Evolutionary conservation across 768 basidiomycete genomes (phyloP), one percentile per base, ranked within the genome.

Genomic region (Tephrocybe sp.): DNA sequence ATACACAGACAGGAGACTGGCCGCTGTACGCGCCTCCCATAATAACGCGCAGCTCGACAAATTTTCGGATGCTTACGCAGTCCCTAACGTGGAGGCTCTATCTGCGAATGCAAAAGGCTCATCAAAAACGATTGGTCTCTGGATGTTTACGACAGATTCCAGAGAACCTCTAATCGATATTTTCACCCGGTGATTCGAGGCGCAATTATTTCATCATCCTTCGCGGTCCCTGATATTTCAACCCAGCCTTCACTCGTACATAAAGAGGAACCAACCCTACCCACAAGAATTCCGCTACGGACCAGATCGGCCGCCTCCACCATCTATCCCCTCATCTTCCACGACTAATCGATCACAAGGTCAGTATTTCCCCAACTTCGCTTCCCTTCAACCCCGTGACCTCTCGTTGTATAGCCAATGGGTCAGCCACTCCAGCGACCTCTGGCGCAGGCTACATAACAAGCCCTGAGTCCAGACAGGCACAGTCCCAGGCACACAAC

Each of bases 211-310:
- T 51, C 24, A 46, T 44, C 16, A 21, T 39, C 28, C 19, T 26
- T 25, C 40, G 25, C 22, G 38, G 31, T 45, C 40, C 27, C 46
- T 50, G 7, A 51, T 51, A 9, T 32, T 49, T 37, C 35, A 44
- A 41, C 25, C 27, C 40, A 87, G 86, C 57, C 65, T 90, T 18
- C 85, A 85, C 62, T 74, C 73, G 1, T 89, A 58, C 58, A 77
- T 89, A 62, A 83, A 81, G 69, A 72, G 74, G 59, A 85, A 86
- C 44, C 45, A 77, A 15, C 76, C 82, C 9, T 91, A 92, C 62
- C 89, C 89, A 11, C 81, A 88, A 52, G 74, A 86, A 49, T 88
- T 73, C 60, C 76, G 79, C 51, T 88, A 86, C 64, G 84, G 84
- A 18, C 85, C 84, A 3, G 82, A 81, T 54, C 70, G 77, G 26